Base-by-base conservation (phyloP, 768 basidiomycete species). In the Pisolithus orientalis region DNA sequence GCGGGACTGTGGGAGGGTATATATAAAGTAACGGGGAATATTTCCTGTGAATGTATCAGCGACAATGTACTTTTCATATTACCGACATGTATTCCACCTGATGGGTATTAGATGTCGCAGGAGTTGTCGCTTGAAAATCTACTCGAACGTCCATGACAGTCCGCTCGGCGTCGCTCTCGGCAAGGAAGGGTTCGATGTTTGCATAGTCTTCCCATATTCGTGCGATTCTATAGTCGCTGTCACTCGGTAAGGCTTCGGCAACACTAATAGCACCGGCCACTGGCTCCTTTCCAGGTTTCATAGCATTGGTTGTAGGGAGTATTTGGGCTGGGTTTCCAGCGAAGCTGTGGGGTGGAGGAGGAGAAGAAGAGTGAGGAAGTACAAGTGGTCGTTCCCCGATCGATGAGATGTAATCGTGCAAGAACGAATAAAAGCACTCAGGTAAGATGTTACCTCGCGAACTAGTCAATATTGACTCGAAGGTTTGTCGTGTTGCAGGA, bases 341-440 rank as follows among this genome's bases (percentile, higher is more conserved):
- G 6, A 70, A 58, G 4, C 65, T 57, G 16, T 56, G 57, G 7
- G 52, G 46, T 1, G 71, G 60, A n/a, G 72, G 66, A 14, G 76
- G 63, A 17, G 70, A 55, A 6, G 64, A 58, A 9, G 71, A 53
- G 53, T 79, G 78, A 2, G 80, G 73, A 1, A 77, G 67, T 2
- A 73, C 67, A 14, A 75, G 61, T 2, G 82, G 74, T 11, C 82
- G 72, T 55, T 92, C 88, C 64, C 87, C 87, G 58, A 90, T 74
- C 1, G 90, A 84, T 3, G 84, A 79, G 52, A 90, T 80, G 59
- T 96, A 97, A 59, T 88, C 89, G 65, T 94, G 89, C 9, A 98
- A 76, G 71, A 95, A 97, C 2, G 92, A 87, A 70, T 96, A 97
- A 69, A 98, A 98, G 29, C 82, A 83, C 60, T 94, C 92, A 0